Base-by-base conservation (phyloP, 495 filamentous ascomycete genomes). In the Parathielavia hyrcaniae region DNA sequence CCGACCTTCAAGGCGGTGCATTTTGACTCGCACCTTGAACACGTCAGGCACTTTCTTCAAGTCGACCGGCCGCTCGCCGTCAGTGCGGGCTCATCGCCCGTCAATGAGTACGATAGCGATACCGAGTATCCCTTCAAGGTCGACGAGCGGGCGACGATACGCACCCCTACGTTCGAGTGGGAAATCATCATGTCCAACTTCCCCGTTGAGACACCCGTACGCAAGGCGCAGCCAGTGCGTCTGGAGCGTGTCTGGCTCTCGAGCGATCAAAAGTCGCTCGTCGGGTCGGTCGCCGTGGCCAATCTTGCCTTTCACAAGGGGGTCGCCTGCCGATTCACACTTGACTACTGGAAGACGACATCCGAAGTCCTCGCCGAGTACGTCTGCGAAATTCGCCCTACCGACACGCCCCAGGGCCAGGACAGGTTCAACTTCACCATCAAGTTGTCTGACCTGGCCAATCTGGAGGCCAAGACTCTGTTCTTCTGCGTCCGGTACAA, bases 301-400 rank as follows among this genome's bases (percentile, higher is more conserved):
- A 98, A 98, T 69, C 71, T 97, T 19, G 82, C 90, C 1, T 98
- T 93, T 74, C 84, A 95, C 44, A 98, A 98, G 69, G 68, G 75
- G 11, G 91, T 98, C 40, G 82, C 86, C 20, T 90, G 89, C 69
- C 83, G 93, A 30, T 98, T 98, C 68, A 97, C 95, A 0, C 81
- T 97, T 55, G 93, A 98, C 71, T 91, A 91, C 68, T 98, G 93
- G 93, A 95, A 92, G 75, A 98, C 93, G 0, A 91, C 91, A 4
- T 98, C 93, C 1, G 93, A 98, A 68, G 87, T 98, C 4, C 78
- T 81, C 41, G 95, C 90, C 10, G 91, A 96, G 65, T 98, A 82
- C 73, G 87, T 85, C 69, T 81, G 86, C 55, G 88, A 95, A 72
- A 79, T 91, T 35, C 81, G 83, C 12, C 85, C 81, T 40, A 81